Percentiles rank a stretch among this genome's conserved stretches.
These are phyloP conservation scores for Balamuthia mandrillaris DNA, from an alignment of 208 protist species.

Conservation along the genomic window DNA sequence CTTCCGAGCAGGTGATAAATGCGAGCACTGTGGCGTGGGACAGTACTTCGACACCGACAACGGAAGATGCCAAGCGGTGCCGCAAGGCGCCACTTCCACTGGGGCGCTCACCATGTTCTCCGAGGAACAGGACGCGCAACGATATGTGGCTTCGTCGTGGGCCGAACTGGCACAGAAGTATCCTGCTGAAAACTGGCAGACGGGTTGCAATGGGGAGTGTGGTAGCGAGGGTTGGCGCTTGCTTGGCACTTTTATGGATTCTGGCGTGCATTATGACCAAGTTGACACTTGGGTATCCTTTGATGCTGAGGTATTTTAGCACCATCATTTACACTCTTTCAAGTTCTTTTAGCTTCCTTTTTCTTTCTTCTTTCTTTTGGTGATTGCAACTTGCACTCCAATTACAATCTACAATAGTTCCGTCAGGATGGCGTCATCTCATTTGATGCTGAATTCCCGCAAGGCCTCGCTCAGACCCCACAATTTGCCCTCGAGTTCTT, in stretches of 20 bases:
- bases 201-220: background rate
- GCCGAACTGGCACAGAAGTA: too few relatives aligned
- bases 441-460: background rate
- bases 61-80: too few relatives aligned
- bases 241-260: constrained; percentile 23
- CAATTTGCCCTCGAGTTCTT: constrained; percentile 34
- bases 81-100: too few relatives aligned
- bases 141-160: too few relatives aligned
- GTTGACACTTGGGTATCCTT: constrained; percentile 26
- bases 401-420: background rate
- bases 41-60: too few relatives aligned
- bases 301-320: background rate
- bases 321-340: too few relatives aligned
- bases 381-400: background rate
- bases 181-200: background rate
- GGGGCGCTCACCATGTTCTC: too few relatives aligned
- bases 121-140: too few relatives aligned
- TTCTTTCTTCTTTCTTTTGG: background rate
- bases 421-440: background rate
- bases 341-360: background rate
- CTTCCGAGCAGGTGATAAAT: too few relatives aligned
- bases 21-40: too few relatives aligned
- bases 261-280: constrained; percentile 8
- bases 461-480: background rate
- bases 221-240: constrained; percentile 12